Conservation (phyloP, 1,284 basidiomycete genomes). For the Rhizoctonia solani region DNA sequence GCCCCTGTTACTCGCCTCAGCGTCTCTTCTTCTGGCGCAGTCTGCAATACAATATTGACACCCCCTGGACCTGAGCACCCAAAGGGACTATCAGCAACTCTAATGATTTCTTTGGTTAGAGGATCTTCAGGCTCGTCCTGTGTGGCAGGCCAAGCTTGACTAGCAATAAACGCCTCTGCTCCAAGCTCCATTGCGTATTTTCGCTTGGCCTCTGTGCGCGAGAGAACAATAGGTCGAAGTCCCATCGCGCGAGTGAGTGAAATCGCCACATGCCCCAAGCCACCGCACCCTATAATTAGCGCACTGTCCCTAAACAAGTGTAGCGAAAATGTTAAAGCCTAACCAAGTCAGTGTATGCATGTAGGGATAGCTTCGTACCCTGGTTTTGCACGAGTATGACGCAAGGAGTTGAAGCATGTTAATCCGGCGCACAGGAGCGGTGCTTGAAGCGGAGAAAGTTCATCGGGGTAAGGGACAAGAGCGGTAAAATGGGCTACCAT, state of each 20-base stretch:
- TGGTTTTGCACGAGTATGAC: conserved; percentile 19
- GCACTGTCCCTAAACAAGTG: background rate
- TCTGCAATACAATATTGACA: conserved; percentile 22
- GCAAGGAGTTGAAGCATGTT: conserved; percentile 27
- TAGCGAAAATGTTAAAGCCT: background rate
- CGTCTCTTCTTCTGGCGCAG: conserved; percentile 26
- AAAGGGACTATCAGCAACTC: conserved; percentile 10
- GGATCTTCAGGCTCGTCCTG: background rate
- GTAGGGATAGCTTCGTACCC: background rate
- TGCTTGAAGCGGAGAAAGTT: conserved; percentile 14
- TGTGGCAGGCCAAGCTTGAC: background rate
- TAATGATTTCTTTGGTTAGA: conserved; percentile 1
- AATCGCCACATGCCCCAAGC: conserved; percentile 21
- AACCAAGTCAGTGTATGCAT: background rate
- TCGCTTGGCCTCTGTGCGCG: conserved; percentile 18
- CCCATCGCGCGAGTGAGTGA: conserved; percentile 16
- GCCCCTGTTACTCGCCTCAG: conserved; percentile 20
- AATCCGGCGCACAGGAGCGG: conserved; percentile 24
- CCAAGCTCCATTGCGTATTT: conserved; percentile 12
- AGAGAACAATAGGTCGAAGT: conserved; percentile 22
- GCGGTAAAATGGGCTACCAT: conserved; percentile 9
- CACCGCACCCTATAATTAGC: conserved; percentile 27
- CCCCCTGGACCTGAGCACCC: conserved; percentile 5
- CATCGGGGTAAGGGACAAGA: conserved; percentile 11
- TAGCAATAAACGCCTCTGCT: conserved; percentile 22